Base-by-base conservation (phyloP, 345 rosid species). In the Moricandia moricandioides region DNA sequence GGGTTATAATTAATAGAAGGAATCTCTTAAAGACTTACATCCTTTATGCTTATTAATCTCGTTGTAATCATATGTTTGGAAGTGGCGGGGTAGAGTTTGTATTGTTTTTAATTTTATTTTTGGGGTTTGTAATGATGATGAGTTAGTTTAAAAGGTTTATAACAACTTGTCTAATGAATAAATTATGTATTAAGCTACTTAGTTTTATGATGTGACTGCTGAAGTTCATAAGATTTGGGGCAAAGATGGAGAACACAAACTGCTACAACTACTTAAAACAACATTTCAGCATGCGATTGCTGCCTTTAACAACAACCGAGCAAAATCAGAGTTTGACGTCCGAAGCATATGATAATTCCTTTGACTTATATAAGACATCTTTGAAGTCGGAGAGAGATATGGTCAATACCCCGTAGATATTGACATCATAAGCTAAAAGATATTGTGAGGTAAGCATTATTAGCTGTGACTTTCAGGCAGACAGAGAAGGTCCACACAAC, bases 81-180 rank as follows among this genome's bases (percentile, higher is more conserved):
- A 72, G 72, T 71, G 80, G 76, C 37, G 62, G 76, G 80, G 76
- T 65, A 45, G 72, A 65, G 62, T 64, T 56, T 64, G 55, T 17
- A 9, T 16, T 60, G 12, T 33, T 33, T 61, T 33, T 14, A 31
- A 8, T 31, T 14, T 29, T 35, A 13, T 30, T 76, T 69, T 57
- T 31, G 34, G 29, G 40, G 26, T 65, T 77, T 70, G 62, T 71
- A 65, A 72, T 72, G 69, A 66, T 67, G 65, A 67, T 61, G 58
- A 72, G 81, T 78, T 72, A 70, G 69, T 71, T 71, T 40, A 55
- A 77, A 70, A 70, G 71, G 74, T 62, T 63, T 77, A 56, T 39
- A 76, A 11, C 34, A 69, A 76, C 29, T 63, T 62, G 12, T 39
- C 49, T 30, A 69, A 37, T 76, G 7, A 39, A 68, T 70, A 4